A percentile compares a stretch with the other conserved stretches of the same genome.
Evolutionary conservation across 1,284 basidiomycete genomes (phyloP).

Genomic region (Ustilago cynodontis): DNA sequence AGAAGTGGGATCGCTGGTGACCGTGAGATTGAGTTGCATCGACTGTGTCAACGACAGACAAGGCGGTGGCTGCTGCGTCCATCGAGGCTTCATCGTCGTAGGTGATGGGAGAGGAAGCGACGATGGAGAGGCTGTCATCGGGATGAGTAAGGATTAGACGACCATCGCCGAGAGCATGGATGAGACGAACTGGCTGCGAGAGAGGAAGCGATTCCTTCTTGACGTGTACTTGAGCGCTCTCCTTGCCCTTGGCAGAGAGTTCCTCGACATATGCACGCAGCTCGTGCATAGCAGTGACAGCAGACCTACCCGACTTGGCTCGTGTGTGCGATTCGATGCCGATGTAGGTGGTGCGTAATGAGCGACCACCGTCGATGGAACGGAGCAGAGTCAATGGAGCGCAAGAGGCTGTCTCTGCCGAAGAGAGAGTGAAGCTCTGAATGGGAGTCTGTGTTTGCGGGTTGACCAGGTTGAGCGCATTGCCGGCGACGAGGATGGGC

Average conservation of each 20-base stretch:
- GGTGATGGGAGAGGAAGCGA: conserved; percentile 16
- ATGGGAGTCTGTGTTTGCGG: conserved; percentile 42
- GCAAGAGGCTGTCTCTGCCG: conserved; percentile 34
- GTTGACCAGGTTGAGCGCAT: conserved; percentile 51
- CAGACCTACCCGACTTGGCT: conserved; percentile 20
- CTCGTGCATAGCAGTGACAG: conserved; percentile 22
- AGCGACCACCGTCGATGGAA: conserved; percentile 21
- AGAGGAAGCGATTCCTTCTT: conserved; percentile 37
- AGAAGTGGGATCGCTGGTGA: conserved; percentile 30
- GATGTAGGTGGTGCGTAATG: conserved; percentile 42
- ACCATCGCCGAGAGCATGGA: conserved; percentile 44
- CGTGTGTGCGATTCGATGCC: conserved; percentile 31
- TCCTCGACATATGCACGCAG: conserved; percentile 46
- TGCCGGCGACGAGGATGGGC: conserved; percentile 37
- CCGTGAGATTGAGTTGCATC: conserved; percentile 8
- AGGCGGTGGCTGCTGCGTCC: conserved; percentile 12
- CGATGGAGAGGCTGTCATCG: conserved; percentile 42
- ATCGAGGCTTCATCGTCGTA: conserved; percentile 33
- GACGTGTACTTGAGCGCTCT: conserved; percentile 34
- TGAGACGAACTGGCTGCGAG: conserved; percentile 27
- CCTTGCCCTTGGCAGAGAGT: conserved; percentile 50
- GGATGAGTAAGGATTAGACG: conserved; percentile 37
- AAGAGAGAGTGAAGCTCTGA: conserved; percentile 46
- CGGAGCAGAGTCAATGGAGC: conserved; percentile 41
- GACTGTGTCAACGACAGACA: conserved; percentile 27